These are phyloP conservation scores for Chaetomiaceae sp. DNA, from an alignment of 2,329 filamentous ascomycete species.

Conservation along the genomic window DNA sequence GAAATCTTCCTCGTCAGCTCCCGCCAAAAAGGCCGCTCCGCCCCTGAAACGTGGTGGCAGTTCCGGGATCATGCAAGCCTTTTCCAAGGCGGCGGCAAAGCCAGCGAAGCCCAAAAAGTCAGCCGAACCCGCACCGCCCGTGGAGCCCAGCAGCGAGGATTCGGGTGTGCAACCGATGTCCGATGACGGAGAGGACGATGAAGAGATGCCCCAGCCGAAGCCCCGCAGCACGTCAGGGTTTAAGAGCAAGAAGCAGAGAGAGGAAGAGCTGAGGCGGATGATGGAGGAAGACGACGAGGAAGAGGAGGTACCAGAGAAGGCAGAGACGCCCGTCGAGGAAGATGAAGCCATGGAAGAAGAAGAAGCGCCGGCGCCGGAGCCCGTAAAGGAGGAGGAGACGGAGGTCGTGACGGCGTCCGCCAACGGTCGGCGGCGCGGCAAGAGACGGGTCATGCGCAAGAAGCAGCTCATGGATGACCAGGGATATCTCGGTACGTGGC, in stretches of 20 bases:
- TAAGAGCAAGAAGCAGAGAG: slow-evolving; percentile 55
- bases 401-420: slow-evolving; percentile 45
- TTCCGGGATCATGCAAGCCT: slow-evolving; percentile 69
- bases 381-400: slow-evolving; percentile 41
- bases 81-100: slow-evolving; percentile 57
- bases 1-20: slow-evolving; percentile 29
- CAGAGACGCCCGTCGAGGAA: slow-evolving; percentile 31
- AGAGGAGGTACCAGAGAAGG: slow-evolving; percentile 53
- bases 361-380: slow-evolving; percentile 32
- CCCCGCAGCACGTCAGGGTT: slow-evolving; percentile 28
- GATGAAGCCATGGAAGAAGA: slow-evolving; percentile 36
- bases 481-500: slow-evolving; percentile 72
- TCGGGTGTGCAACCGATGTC: slow-evolving; percentile 49
- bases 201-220: slow-evolving; percentile 43
- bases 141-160: slow-evolving; percentile 44
- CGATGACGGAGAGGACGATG: slow-evolving; percentile 47
- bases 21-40: slow-evolving; percentile 37
- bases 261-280: slow-evolving; percentile 65
- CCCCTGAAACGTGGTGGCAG: slow-evolving; percentile 50
- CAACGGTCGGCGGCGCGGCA: slow-evolving; percentile 67
- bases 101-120: slow-evolving; percentile 48
- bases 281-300: slow-evolving; percentile 59
- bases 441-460: slow-evolving; percentile 79
- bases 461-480: slow-evolving; percentile 82
- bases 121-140: slow-evolving; percentile 29